These are phyloP conservation scores for Urtica urens DNA, from an alignment of 306 rosid species.

Conservation along the genomic window DNA sequence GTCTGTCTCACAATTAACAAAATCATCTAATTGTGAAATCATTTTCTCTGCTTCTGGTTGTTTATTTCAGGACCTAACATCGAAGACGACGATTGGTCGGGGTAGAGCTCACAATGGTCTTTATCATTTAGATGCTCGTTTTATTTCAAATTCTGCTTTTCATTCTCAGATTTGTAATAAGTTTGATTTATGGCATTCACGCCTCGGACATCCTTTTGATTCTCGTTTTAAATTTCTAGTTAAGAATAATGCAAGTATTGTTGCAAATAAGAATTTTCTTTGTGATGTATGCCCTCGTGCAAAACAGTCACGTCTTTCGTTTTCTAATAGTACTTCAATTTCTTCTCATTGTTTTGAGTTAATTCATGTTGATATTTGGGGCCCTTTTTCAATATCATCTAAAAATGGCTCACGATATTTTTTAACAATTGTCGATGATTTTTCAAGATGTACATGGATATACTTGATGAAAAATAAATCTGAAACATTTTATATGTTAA, in stretches of 20 bases:
- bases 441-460: not conserved
- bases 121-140: not conserved
- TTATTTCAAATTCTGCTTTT: conserved; percentile 9
- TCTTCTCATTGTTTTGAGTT: conserved; percentile 1
- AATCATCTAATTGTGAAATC: not conserved
- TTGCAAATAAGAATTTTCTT: not conserved
- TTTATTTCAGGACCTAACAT: conserved; percentile 15
- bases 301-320: conserved; percentile 3
- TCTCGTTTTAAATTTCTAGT: not conserved
- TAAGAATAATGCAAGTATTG: not conserved
- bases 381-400: too few species aligned
- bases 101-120: conserved; percentile 3
- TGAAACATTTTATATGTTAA: not conserved
- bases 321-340: conserved; percentile 3
- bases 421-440: not conserved
- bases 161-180: not conserved
- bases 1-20: conserved; percentile 8
- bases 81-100: conserved; percentile 10
- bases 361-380: too few species aligned
- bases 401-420: too few species aligned
- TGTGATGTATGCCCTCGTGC: conserved; percentile 6
- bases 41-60: conserved; percentile 4
- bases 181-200: conserved; percentile 11
- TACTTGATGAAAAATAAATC: not conserved
- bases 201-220: conserved; percentile 3